phyloP scores from a whole-genome alignment of 78 protist species.

The Ministeria vibrans region DNA sequence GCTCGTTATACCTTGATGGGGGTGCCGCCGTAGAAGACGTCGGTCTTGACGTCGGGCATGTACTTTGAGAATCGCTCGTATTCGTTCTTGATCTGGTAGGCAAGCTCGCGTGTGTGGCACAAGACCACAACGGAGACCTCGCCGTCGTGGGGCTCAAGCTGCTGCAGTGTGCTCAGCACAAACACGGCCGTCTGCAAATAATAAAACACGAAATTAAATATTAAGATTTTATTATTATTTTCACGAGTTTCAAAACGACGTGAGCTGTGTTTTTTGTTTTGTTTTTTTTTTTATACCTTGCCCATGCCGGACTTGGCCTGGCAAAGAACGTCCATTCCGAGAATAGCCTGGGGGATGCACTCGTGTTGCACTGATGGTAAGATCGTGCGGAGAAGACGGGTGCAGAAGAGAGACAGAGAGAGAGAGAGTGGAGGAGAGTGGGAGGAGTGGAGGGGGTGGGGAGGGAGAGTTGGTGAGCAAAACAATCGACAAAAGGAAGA shows the following conservation, averaged over 20 bases:
- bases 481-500: not conserved
- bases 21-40: conserved; percentile 93
- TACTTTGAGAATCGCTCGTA: conserved; percentile 88
- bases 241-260: no score
- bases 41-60: conserved; percentile 64
- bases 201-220: no score
- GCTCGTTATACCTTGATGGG: conserved; percentile 40
- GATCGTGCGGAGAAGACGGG: not conserved
- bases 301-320: conserved; percentile 99
- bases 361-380: conserved; percentile 92
- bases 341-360: conserved; percentile 92
- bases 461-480: no score
- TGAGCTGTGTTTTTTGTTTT: no score
- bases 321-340: conserved; percentile 91
- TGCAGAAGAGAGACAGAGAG: not conserved
- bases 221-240: no score
- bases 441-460: not conserved
- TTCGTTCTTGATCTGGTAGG: conserved; percentile 92
- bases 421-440: not conserved
- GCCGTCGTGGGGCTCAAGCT: conserved; percentile 47
- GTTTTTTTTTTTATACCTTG: no score
- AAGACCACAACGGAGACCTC: conserved; percentile 70
- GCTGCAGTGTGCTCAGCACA: conserved; percentile 89
- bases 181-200: conserved; percentile 99
- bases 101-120: conserved; percentile 97